Conservation (phyloP, 108 stramenopile genomes). For the Nitzschia putrida region DNA sequence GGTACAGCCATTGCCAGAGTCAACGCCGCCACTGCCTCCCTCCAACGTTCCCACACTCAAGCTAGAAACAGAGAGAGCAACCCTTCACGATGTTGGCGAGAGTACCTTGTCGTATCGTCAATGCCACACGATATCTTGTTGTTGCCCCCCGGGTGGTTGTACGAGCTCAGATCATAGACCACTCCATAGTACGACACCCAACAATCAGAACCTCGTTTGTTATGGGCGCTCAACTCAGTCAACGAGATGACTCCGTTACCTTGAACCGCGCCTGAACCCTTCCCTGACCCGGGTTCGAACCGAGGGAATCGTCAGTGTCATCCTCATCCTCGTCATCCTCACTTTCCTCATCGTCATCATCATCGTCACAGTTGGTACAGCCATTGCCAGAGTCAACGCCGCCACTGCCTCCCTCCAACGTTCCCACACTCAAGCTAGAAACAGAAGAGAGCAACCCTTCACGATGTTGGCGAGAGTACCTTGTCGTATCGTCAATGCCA, state of each 20-base stretch:
- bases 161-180: background rate
- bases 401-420: slow-evolving; percentile 2
- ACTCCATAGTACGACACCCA: background rate
- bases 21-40: background rate
- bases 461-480: background rate
- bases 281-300: too few relatives aligned
- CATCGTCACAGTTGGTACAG: background rate
- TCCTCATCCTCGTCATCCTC: background rate
- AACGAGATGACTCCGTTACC: too few relatives aligned
- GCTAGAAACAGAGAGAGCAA: too few relatives aligned
- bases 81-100: background rate
- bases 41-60: background rate
- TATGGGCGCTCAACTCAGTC: background rate
- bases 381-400: background rate
- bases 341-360: background rate
- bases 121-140: background rate
- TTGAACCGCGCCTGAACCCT: too few relatives aligned
- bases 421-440: background rate
- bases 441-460: background rate
- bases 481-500: background rate
- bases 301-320: too few relatives aligned
- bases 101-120: background rate
- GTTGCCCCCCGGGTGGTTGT: background rate
- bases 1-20: background rate
- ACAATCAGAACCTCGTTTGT: background rate